phyloP scores from a whole-genome alignment of 106 monocot species.

The Dendrobium catenatum region DNA sequence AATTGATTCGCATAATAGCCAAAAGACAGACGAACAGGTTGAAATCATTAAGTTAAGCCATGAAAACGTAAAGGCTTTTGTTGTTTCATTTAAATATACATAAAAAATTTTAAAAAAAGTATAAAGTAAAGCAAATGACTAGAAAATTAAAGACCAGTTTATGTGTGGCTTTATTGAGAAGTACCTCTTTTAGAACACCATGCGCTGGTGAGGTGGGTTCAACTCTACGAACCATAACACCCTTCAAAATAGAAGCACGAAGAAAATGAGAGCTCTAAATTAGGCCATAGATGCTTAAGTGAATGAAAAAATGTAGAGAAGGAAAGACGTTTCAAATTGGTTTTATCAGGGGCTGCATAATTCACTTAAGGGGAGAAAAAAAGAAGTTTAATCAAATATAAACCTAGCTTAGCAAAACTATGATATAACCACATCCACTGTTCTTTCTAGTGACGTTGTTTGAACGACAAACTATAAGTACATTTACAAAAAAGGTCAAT shows the following conservation, averaged over 20 bases:
- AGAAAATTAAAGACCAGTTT: not conserved
- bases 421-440: not conserved
- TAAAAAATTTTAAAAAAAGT: too few relatives aligned
- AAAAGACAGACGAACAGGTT: not conserved
- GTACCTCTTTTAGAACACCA: constrained; percentile 75
- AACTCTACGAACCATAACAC: constrained; percentile 77
- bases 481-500: not conserved
- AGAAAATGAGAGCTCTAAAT: not conserved
- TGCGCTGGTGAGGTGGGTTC: constrained; percentile 84
- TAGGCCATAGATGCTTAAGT: not conserved
- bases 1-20: not conserved
- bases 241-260: constrained; percentile 36
- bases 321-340: not conserved
- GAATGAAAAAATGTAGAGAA: constrained; percentile 4
- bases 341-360: not conserved
- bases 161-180: not conserved
- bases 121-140: not conserved
- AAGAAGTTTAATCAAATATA: not conserved
- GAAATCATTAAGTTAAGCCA: not conserved
- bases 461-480: not conserved
- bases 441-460: not conserved
- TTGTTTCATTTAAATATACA: not conserved
- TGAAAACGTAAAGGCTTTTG: not conserved
- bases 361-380: not conserved
- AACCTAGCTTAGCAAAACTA: not conserved